Evolutionary conservation across 208 protist genomes (phyloP).

Genomic region (Naegleria gruberi): DNA sequence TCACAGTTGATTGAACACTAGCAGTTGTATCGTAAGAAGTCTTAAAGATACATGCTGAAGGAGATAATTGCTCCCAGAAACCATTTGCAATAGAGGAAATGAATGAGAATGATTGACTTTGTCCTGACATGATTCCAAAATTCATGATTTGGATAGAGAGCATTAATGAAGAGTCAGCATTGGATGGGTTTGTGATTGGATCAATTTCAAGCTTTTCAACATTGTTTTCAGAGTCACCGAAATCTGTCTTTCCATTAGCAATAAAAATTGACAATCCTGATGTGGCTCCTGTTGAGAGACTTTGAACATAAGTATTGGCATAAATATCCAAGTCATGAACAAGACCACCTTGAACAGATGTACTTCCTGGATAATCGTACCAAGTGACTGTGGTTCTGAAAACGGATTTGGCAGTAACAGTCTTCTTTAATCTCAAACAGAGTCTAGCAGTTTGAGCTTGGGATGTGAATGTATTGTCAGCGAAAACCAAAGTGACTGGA

Average conservation of each 20-base stretch:
- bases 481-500: neutral
- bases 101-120: neutral
- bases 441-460: neutral
- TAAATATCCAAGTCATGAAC: neutral
- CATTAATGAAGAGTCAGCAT: neutral
- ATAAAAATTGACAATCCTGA: neutral
- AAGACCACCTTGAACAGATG: neutral
- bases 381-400: neutral
- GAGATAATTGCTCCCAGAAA: neutral
- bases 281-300: neutral
- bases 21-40: neutral
- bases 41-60: neutral
- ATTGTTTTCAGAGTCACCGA: neutral
- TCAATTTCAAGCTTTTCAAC: neutral
- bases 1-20: too few relatives aligned
- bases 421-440: neutral
- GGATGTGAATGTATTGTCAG: neutral
- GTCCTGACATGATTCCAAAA: neutral
- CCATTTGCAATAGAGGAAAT: neutral
- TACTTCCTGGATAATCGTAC: neutral
- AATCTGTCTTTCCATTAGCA: neutral
- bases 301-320: neutral
- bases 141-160: neutral
- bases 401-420: neutral
- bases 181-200: neutral